A percentile compares a stretch with the other conserved stretches of the same genome.
phyloP scores from a whole-genome alignment of 2,329 filamentous ascomycete species.

The Nothophaeocryptopus gaeumannii region DNA sequence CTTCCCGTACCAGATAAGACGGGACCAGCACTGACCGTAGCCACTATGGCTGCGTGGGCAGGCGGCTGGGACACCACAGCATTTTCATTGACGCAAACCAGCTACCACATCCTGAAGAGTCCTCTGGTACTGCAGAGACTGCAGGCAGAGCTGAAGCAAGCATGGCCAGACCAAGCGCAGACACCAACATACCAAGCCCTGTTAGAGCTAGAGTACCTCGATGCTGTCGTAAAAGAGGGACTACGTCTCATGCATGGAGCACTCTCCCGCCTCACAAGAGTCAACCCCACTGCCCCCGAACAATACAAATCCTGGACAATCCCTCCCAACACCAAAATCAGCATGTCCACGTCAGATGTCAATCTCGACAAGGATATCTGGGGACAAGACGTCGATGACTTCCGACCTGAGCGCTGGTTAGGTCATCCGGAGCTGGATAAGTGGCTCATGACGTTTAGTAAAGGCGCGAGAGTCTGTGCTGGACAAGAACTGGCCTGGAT shows the following conservation, averaged over 20 bases:
- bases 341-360: conserved; percentile 34
- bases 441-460: conserved; percentile 9
- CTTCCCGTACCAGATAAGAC: conserved; percentile 7
- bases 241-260: conserved; percentile 45
- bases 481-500: conserved; percentile 7
- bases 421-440: conserved; percentile 9
- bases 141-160: conserved; percentile 1
- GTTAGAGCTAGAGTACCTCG: conserved; percentile 32
- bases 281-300: conserved; percentile 37
- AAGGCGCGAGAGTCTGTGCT: conserved; percentile 7
- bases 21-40: conserved; percentile 1
- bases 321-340: conserved; percentile 29
- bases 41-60: conserved; percentile 11
- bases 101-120: conserved; percentile 1
- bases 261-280: conserved; percentile 39
- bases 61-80: conserved; percentile 15
- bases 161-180: conserved; percentile 1
- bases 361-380: conserved; percentile 32
- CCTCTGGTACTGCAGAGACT: conserved; percentile 1
- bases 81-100: conserved; percentile 3
- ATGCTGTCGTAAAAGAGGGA: conserved; percentile 45
- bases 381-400: conserved; percentile 33
- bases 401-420: conserved; percentile 37
- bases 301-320: conserved; percentile 35
- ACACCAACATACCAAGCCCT: no score